Evolutionary conservation across 2,329 filamentous ascomycete genomes (phyloP), one percentile per base, ranked within the genome.

Genomic region (Colletotrichum cereale): DNA sequence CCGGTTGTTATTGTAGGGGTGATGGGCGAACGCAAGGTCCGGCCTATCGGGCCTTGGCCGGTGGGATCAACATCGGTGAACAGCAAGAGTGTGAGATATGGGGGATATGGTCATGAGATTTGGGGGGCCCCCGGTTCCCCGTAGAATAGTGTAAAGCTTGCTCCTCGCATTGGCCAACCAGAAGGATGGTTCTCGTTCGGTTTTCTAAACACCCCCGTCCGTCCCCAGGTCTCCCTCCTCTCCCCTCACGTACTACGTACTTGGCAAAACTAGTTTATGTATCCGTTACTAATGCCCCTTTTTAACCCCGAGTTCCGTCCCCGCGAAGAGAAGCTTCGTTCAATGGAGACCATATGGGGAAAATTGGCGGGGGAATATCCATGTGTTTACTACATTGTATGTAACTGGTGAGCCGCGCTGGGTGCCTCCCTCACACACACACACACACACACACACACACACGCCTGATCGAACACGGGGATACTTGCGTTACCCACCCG

Each of bases 111-210:
- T 62, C 16, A n/a, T 36, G 44, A 61, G 11, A 16, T 29, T 38
- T 38, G 14, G 2, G 16, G 44, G 26, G 29, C 34, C n/a, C 6
- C 21, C 18, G 2, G 6, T 21, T 21, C 61, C 67, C 64, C 64
- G 50, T 67, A 50, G 64, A 57, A 67, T 67, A n/a, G n/a, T n/a
- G n/a, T n/a, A 42, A 71, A 63, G 64, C 64, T 71, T 58, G 62
- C 52, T 63, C 16, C 11, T n/a, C 12, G 42, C 12, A 36, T 63
- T 34, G 57, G 57, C 68, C 68, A 71, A 68, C 68, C 68, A 67
- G 26, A 29, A 44, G 47, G 12, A 26, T 40, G 64, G 58, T 58
- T 26, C 38, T 67, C 42, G 64, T 44, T 36, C 57, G n/a, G 36
- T 67, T n/a, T n/a, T n/a, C 42, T 8, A 1, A 44, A n/a, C 42